Percentiles rank a stretch among this genome's conserved stretches.
phyloP scores from a whole-genome alignment of 2,329 filamentous ascomycete genomes.

The Colletotrichum sp. region DNA sequence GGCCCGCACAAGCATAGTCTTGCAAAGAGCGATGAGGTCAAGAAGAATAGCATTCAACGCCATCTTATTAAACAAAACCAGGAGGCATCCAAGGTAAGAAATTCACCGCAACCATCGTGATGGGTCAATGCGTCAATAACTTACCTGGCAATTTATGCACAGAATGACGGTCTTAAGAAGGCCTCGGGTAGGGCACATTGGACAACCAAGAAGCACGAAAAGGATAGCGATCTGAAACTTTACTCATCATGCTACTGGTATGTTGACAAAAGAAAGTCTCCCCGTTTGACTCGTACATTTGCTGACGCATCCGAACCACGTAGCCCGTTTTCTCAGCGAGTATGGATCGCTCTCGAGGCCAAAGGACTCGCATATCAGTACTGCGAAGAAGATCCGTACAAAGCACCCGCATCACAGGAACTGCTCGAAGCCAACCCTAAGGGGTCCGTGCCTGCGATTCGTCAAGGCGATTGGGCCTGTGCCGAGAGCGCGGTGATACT shows the following conservation, averaged over 20 bases:
- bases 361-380: slow-evolving; percentile 84
- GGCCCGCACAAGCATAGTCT: slow-evolving; percentile 78
- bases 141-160: not conserved
- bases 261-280: slow-evolving; percentile 26
- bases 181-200: slow-evolving; percentile 72
- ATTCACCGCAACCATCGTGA: slow-evolving; percentile 38
- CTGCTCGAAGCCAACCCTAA: slow-evolving; percentile 78
- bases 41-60: slow-evolving; percentile 79
- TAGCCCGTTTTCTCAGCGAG: slow-evolving; percentile 83
- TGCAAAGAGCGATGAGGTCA: slow-evolving; percentile 77
- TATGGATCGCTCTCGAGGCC: slow-evolving; percentile 86
- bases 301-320: slow-evolving; percentile 44
- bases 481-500: slow-evolving; percentile 83
- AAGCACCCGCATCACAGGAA: slow-evolving; percentile 59
- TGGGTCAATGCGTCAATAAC: not conserved
- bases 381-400: slow-evolving; percentile 82
- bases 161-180: slow-evolving; percentile 50
- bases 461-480: slow-evolving; percentile 80
- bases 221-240: slow-evolving; percentile 74
- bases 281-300: slow-evolving; percentile 35
- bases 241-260: slow-evolving; percentile 87
- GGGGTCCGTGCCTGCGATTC: slow-evolving; percentile 76
- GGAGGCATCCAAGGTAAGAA: slow-evolving; percentile 70
- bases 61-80: slow-evolving; percentile 68
- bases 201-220: slow-evolving; percentile 73